Base-by-base conservation (phyloP, 192 early-diverging fungal species). In the Chytriomyces hyalinus region DNA sequence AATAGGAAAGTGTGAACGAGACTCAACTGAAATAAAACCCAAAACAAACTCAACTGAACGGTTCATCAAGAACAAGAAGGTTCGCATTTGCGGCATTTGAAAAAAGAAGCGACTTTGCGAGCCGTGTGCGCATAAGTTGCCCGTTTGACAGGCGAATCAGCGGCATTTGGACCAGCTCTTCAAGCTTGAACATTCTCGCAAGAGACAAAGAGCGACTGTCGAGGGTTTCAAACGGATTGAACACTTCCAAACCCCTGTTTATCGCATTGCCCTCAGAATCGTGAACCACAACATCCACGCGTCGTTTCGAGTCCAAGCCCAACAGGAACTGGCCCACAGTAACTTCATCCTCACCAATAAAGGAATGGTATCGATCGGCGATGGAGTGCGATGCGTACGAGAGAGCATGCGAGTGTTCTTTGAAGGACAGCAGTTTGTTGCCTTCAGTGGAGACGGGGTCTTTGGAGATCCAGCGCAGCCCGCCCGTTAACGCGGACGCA, bases 301-400 rank as follows among this genome's bases (percentile, higher is more conserved):
- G 26, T 10, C 71, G 53, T 26, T 10, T 11, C 36, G 20, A 62
- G 20, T 8, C 15, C 6, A 43, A 36, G 17, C 45, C 69, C 6
- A 67, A 67, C 7, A 76, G 44, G 49, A 49, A 76, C 64, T 76
- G 22, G 11, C 51, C 49, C 51, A 26, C 76, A 13, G 66, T 81
- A 6, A 65, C 82, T 61, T 71, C 47, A 22, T 82, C 76, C 11
- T 75, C 49, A 3, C 73, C 85, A 73, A 82, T 85, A 71, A 51
- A 49, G 7, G 81, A 86, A 61, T 88, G 83, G 77, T 83, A 88
- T 15, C 87, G 76, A 61, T 87, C 82, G 53, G 87, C 85, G 65
- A 87, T 84, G 45, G 84, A 84, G 49, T 86, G 84, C 43, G 59
- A 7, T 8, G 10, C 9, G 60, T 73, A 73, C 13, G 13, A n/a